A percentile compares a stretch with the other conserved stretches of the same genome.
phyloP scores from a whole-genome alignment of 78 protist genomes.

The Salpingoeca rosetta region DNA sequence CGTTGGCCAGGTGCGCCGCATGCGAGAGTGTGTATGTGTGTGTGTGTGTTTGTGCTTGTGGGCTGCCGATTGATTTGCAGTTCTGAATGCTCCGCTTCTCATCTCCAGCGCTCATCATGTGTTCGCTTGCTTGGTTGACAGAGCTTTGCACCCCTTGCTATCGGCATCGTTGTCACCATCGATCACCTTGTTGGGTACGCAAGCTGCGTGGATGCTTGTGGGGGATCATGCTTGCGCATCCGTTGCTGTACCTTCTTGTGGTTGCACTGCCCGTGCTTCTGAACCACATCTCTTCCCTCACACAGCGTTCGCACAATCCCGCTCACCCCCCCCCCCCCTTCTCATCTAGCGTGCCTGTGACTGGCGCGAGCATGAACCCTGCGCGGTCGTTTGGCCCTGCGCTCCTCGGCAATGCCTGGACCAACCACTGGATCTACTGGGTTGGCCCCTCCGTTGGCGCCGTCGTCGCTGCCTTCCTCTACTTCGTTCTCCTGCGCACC shows the following conservation, averaged over 20 bases:
- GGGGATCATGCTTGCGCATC: background rate
- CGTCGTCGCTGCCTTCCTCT: slow-evolving; percentile 1
- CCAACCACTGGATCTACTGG: slow-evolving; percentile 5
- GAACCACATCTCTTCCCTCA: no score
- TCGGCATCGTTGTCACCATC: background rate
- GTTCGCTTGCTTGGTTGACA: no score
- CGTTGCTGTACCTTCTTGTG: background rate
- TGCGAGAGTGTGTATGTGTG: no score
- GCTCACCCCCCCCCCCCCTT: no score
- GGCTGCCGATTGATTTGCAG: no score
- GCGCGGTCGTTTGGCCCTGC: slow-evolving; percentile 9
- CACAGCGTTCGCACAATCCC: no score
- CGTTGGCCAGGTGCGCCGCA: no score
- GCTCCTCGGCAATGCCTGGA: background rate
- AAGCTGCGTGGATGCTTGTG: background rate
- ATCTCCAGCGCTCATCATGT: no score
- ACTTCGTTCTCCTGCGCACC: background rate
- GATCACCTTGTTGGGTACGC: background rate
- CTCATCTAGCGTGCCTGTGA: background rate
- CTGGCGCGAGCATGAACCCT: background rate
- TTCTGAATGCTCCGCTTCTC: no score
- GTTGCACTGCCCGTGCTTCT: no score
- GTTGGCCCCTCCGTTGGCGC: slow-evolving; percentile 1
- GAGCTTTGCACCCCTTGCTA: background rate
- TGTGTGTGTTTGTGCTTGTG: no score